Evolutionary conservation across 1,284 basidiomycete genomes (phyloP), one percentile per base, ranked within the genome.

Genomic region (Cronartium quercuum): DNA sequence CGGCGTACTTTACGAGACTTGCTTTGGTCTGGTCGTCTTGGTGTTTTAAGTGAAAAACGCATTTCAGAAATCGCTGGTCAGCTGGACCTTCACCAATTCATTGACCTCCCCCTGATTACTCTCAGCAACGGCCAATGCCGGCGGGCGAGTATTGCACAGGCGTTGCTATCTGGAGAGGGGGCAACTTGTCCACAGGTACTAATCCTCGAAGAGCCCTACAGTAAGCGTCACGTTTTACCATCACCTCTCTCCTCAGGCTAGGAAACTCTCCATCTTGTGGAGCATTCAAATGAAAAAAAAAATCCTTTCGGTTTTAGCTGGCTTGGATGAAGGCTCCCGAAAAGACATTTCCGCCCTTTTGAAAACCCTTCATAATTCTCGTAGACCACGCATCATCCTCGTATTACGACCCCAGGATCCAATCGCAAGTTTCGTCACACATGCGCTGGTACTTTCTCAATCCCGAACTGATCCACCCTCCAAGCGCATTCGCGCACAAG

Each of bases 81-180:
- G 61, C 84, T 93, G 80, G 86, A 85, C 2, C 83, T 94, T 63
- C 79, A 81, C 2, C 79, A 84, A 18, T 82, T 93, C 44, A 83
- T 95, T n/a, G 89, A 94, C 79, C 79, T 94, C 5, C 94, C 93
- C 0, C 82, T 90, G 18, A 85, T 95, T 6, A 90, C 90, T 0
- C 82, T 98, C 66, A 92, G 90, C 77, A 95, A 95, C 78, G 95
- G 95, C 0, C 95, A 98, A 84, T 96, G 90, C 24, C 83, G 95
- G 44, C 84, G 92, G 34, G 93, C 93, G 3, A 84, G 94, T 65
- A 91, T 98, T 61, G 84, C 91, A 2, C 88, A 88, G 77, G 91
- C 91, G 0, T 82, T 98, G 9, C 82, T 97, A 18, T 3, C 47
- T 51, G 47, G 47, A 3, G 2, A 51, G 3, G 12, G 21, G 15